Evolutionary conservation across 2,329 filamentous ascomycete species (phyloP).

Genomic region (Sporothrix sp.): DNA sequence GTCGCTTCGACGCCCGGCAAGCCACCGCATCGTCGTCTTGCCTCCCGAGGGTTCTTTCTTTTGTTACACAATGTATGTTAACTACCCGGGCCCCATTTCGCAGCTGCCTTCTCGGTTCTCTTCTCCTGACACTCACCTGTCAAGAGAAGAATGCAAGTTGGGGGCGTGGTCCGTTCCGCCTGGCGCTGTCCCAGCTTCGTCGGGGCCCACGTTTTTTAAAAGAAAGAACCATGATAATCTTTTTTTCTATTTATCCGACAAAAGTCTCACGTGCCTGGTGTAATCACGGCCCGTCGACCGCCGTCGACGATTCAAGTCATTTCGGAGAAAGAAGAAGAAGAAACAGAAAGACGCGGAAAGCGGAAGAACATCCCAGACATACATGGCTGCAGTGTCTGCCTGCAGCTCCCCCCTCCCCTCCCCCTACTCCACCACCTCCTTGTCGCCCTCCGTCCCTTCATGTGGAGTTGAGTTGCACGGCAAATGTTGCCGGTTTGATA

Average conservation of each 20-base stretch:
- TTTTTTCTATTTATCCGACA: conserved; percentile 1
- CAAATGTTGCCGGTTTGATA: not conserved
- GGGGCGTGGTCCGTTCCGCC: not conserved
- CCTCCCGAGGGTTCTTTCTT: conserved; percentile 28
- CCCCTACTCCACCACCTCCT: not conserved
- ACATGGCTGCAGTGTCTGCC: not conserved
- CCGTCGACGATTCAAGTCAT: not conserved
- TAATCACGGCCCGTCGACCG: conserved; percentile 3
- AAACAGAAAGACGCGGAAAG: not conserved
- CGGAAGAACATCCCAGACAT: not conserved
- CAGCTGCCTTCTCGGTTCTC: conserved; percentile 4
- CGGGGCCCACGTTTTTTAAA: not conserved
- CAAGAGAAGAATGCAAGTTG: conserved; percentile 1
- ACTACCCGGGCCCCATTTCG: conserved; percentile 30
- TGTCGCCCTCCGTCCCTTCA: not conserved
- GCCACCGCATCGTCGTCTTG: conserved; percentile 53
- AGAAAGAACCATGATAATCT: not conserved
- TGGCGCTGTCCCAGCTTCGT: conserved; percentile 5
- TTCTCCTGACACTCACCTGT: conserved; percentile 5
- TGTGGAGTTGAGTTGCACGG: not conserved
- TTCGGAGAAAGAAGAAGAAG: conserved; percentile 3
- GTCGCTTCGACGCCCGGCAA: conserved; percentile 44
- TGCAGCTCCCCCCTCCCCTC: not conserved
- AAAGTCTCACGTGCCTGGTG: not conserved
- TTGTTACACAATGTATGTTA: conserved; percentile 51